Evolutionary conservation across 352 stramenopile species (phyloP).

Genomic region (Pythium myriotylum): DNA sequence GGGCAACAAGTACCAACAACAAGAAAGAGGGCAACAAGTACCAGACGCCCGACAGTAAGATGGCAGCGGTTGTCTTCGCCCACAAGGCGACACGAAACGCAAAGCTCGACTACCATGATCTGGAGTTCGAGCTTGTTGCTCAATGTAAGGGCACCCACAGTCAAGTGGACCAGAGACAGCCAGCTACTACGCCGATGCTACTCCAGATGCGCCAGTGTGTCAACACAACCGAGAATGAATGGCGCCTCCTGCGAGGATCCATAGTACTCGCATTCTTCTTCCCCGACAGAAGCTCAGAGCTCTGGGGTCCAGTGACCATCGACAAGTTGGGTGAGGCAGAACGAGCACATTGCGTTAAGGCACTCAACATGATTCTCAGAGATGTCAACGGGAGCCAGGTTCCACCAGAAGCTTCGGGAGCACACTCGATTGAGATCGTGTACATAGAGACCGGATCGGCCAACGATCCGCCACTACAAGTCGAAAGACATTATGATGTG

Average conservation of each 20-base stretch:
- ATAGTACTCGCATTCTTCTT: conserved; percentile 34
- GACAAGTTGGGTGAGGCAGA: conserved; percentile 5
- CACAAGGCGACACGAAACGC: conserved; percentile 27
- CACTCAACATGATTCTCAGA: conserved; percentile 16
- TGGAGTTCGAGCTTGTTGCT: conserved; percentile 34
- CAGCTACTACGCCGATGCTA: conserved; percentile 39
- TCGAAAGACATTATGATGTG: conserved; percentile 13
- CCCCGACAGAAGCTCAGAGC: conserved; percentile 29
- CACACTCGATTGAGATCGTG: conserved; percentile 10
- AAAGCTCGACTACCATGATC: conserved; percentile 33
- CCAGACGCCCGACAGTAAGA: conserved; percentile 29
- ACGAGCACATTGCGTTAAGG: conserved; percentile 17
- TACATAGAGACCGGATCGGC: conserved; percentile 10
- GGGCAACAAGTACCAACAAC: conserved; percentile 36
- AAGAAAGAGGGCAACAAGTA: conserved; percentile 31
- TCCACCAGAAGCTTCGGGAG: not conserved
- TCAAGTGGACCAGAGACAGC: conserved; percentile 34
- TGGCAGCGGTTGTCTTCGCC: conserved; percentile 30
- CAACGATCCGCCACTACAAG: conserved; percentile 22
- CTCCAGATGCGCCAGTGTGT: conserved; percentile 15
- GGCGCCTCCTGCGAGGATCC: conserved; percentile 17
- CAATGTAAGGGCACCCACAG: conserved; percentile 29
- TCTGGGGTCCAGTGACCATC: conserved; percentile 12
- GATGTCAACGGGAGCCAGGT: conserved; percentile 2
- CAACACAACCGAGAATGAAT: not conserved